phyloP scores from a whole-genome alignment of 2,329 filamentous ascomycete species.

The Berkeleyomyces rouxiae region DNA sequence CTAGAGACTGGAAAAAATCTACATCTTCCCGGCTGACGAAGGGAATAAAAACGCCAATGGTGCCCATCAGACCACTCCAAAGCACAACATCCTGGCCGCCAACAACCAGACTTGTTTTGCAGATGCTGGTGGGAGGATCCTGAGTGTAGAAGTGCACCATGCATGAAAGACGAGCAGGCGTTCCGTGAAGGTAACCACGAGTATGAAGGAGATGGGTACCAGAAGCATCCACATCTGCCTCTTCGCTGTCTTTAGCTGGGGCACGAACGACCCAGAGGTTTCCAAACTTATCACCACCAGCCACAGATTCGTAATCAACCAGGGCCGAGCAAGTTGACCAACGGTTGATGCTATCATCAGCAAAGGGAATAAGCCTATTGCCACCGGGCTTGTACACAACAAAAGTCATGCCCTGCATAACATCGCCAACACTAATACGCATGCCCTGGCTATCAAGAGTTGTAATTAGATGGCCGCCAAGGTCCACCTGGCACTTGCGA shows the following conservation, averaged over 20 bases:
- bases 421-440: conserved; percentile 80
- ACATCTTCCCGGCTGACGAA: conserved; percentile 85
- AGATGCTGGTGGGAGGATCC: conserved; percentile 79
- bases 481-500: conserved; percentile 73
- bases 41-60: conserved; percentile 80
- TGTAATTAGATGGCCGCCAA: conserved; percentile 67
- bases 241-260: conserved; percentile 68
- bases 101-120: conserved; percentile 77
- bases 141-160: conserved; percentile 83
- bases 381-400: conserved; percentile 86
- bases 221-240: conserved; percentile 78
- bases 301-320: conserved; percentile 93
- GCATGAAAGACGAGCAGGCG: conserved; percentile 67
- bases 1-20: conserved; percentile 92
- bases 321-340: conserved; percentile 87
- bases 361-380: conserved; percentile 85
- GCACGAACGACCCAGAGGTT: conserved; percentile 89
- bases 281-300: conserved; percentile 93
- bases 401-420: conserved; percentile 80
- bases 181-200: conserved; percentile 74
- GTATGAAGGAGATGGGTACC: conserved; percentile 86
- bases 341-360: conserved; percentile 72
- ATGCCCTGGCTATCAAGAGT: conserved; percentile 79
- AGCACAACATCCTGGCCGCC: conserved; percentile 82
- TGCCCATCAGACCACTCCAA: conserved; percentile 90